Evolutionary conservation across 768 basidiomycete species (phyloP).

Genomic region (Dentipellis sp.): DNA sequence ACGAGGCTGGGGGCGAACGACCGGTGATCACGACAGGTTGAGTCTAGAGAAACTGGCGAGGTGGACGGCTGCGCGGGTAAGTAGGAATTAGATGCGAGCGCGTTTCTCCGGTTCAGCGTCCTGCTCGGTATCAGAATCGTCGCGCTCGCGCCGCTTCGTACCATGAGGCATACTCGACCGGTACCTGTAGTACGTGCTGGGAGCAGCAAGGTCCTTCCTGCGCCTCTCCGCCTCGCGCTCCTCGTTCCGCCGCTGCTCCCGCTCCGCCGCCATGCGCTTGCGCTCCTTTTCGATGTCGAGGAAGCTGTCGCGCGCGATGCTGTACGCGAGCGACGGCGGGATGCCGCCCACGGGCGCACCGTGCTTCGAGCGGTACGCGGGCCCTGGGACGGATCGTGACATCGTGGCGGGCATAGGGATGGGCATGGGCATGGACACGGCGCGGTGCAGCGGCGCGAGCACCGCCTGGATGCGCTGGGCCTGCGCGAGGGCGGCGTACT

Average conservation of each 20-base stretch:
- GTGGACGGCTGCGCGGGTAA: too few species aligned
- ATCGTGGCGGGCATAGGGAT: neutral
- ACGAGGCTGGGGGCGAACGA: too few species aligned
- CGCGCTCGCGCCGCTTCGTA: too few species aligned
- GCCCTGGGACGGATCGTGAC: neutral
- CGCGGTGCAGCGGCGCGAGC: neutral
- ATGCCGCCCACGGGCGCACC: neutral
- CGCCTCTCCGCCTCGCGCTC: too few species aligned
- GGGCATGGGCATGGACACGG: neutral
- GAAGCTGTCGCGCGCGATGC: neutral
- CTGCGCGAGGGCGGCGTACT: neutral
- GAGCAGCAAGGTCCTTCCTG: too few species aligned
- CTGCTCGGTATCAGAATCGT: too few species aligned
- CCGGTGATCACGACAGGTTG: too few species aligned
- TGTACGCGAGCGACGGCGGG: neutral
- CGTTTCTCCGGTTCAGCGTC: too few species aligned
- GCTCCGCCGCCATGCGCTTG: neutral
- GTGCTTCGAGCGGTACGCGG: neutral
- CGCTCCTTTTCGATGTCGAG: neutral
- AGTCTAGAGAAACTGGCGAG: too few species aligned
- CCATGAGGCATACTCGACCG: too few species aligned
- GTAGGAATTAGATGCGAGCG: too few species aligned
- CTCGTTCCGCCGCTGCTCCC: neutral
- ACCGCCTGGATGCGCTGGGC: neutral
- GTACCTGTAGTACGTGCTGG: too few species aligned